These are phyloP conservation scores for Russula foetens DNA, from an alignment of 768 basidiomycete species.

Conservation along the genomic window DNA sequence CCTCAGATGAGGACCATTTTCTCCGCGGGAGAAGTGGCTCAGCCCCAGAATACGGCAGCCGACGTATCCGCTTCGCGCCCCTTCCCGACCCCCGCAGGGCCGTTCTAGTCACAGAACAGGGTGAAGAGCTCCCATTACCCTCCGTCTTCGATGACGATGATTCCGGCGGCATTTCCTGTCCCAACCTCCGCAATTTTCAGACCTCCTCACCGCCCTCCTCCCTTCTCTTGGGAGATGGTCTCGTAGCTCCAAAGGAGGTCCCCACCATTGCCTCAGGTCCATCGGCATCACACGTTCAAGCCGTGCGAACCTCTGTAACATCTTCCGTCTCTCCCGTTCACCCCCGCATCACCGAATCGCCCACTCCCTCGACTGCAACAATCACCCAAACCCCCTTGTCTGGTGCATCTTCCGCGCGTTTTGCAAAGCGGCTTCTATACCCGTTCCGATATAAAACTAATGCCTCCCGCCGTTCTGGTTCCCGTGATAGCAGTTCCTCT, in stretches of 20 bases:
- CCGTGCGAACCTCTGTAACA: neutral
- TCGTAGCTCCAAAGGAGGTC: neutral
- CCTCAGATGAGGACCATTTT: constrained; percentile 8
- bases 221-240: constrained; percentile 15
- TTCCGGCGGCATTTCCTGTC: constrained; percentile 18
- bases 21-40: neutral
- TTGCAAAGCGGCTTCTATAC: constrained; percentile 13
- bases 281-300: neutral
- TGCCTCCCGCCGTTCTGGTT: constrained; percentile 42
- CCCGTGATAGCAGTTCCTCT: constrained; percentile 58
- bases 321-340: neutral
- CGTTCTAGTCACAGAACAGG: constrained; percentile 35
- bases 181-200: constrained; percentile 20
- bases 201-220: constrained; percentile 6
- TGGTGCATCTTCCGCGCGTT: neutral
- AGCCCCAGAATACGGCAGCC: constrained; percentile 1
- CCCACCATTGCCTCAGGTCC: neutral
- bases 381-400: neutral
- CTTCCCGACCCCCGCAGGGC: constrained; percentile 67
- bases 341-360: neutral
- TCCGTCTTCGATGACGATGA: constrained; percentile 26
- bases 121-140: constrained; percentile 33
- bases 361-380: constrained; percentile 13
- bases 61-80: constrained; percentile 73
- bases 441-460: constrained; percentile 17